Conservation (phyloP, 306 rosid species). For the Clitoria ternatea region DNA sequence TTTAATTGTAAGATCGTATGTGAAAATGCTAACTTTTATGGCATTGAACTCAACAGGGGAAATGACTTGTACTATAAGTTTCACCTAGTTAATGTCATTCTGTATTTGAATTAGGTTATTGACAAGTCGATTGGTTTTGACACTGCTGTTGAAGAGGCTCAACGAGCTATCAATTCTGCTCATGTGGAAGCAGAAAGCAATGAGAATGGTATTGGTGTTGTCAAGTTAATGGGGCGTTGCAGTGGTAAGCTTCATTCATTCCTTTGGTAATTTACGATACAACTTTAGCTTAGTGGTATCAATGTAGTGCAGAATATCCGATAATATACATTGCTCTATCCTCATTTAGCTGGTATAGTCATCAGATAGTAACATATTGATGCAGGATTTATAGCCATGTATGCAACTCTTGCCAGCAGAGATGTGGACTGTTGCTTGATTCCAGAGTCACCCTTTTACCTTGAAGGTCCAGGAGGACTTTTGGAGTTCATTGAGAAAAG, state of each 20-base stretch:
- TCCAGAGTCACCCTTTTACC: constrained; percentile 72
- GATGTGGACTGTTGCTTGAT: constrained; percentile 82
- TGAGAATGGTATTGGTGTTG: constrained; percentile 67
- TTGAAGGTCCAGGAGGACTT: constrained; percentile 67
- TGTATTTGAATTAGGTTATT: constrained; percentile 50
- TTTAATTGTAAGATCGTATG: background rate
- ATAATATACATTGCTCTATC: background rate
- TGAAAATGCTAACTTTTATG: background rate
- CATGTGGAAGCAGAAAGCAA: constrained; percentile 69
- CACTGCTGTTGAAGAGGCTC: constrained; percentile 62
- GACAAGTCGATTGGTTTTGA: constrained; percentile 84
- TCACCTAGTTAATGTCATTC: background rate
- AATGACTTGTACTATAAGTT: background rate
- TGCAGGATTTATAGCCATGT: constrained; percentile 69
- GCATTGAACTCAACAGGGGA: background rate
- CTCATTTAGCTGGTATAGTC: background rate
- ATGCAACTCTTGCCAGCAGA: constrained; percentile 75
- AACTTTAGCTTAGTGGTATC: constrained; percentile 1
- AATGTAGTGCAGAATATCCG: background rate
- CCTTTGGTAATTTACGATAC: background rate
- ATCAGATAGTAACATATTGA: background rate
- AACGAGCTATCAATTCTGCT: constrained; percentile 45
- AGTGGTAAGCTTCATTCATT: constrained; percentile 52
- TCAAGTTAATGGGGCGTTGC: constrained; percentile 68
- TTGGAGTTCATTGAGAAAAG: constrained; percentile 53